Conservation (phyloP, 2,329 filamentous ascomycete species). For the Periconia macrospinosa region DNA sequence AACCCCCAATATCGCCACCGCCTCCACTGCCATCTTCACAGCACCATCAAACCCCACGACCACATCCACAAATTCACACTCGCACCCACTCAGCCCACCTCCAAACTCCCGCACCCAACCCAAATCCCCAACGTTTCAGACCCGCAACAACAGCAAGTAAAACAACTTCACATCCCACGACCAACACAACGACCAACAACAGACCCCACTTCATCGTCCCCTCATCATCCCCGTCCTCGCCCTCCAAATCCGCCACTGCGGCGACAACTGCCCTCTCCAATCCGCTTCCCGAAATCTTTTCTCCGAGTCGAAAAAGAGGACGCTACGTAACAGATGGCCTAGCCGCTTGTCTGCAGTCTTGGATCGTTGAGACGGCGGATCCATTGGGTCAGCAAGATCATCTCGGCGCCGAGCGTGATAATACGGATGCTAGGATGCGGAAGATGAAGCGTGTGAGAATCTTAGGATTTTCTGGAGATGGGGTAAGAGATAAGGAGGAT, state of each 20-base stretch:
- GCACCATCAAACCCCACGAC: not conserved
- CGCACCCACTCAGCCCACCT: too few species aligned
- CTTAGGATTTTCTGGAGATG: slow-evolving; percentile 1
- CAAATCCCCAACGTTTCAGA: slow-evolving; percentile 19
- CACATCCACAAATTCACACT: too few species aligned
- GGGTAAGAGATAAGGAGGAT: not conserved
- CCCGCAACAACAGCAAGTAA: slow-evolving; percentile 16
- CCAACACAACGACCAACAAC: slow-evolving; percentile 5
- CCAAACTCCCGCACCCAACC: not conserved
- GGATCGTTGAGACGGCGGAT: slow-evolving; percentile 51
- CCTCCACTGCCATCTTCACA: not conserved
- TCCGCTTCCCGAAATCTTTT: slow-evolving; percentile 57
- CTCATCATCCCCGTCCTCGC: slow-evolving; percentile 20
- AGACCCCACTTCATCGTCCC: slow-evolving; percentile 46
- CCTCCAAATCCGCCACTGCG: slow-evolving; percentile 20
- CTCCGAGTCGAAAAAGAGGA: slow-evolving; percentile 53
- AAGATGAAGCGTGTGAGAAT: slow-evolving; percentile 7
- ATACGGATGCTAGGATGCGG: not conserved
- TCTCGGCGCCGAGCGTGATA: not conserved
- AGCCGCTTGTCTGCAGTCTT: slow-evolving; percentile 53
- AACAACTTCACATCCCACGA: slow-evolving; percentile 1
- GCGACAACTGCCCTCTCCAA: slow-evolving; percentile 12
- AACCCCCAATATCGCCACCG: not conserved
- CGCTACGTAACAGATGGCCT: slow-evolving; percentile 54
- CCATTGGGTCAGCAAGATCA: not conserved